Base-by-base conservation (phyloP, 2,329 filamentous ascomycete genomes). In the Fusarium sp. region DNA sequence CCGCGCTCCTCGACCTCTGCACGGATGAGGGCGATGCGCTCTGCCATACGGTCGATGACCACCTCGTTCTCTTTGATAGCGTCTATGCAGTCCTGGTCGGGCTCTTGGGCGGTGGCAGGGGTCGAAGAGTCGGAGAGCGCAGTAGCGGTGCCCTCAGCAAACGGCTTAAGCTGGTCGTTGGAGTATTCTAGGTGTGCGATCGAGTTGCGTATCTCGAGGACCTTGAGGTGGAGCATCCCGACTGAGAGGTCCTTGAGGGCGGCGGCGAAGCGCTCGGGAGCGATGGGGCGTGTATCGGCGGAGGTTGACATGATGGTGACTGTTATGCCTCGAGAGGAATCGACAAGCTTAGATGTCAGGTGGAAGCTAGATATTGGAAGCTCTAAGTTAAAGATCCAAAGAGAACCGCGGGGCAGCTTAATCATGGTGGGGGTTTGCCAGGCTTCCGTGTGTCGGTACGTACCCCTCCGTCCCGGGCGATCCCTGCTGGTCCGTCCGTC, bases 161-260 rank as follows among this genome's bases (percentile, higher is more conserved):
- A 95, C 36, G 92, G 92, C 65, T 88, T 86, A 68, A 95, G 91
- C 81, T 95, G 90, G 73, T 89, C 88, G 84, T 95, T 95, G 73
- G 91, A 93, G 81, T 91, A 91, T 78, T 92, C 89, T 29, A 95
- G 90, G 82, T 95, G 93, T 27, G 89, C 87, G 79, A 95, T 92
- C 77, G 88, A 90, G 87, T 95, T 95, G 80, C 90, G 90, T 71
- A 95, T 87, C 82, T 95, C 94, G 79, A 93, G 89, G 68, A 92
- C 89, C 83, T 95, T 95, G 82, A 93, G 87, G 83, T 93, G 91
- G 8, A 95, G 91, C 66, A 88, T 88, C 71, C 89, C 87, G 74
- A 92, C 81, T 45, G 92, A 89, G 65, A 95, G 90, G 69, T 91
- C 89, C 74, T 88, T 85, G 74, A 95, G 87, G 27, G 93, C 93